These are phyloP conservation scores for Cutaneotrichosporon sp. DNA, from an alignment of 1,284 basidiomycete species.

Conservation along the genomic window DNA sequence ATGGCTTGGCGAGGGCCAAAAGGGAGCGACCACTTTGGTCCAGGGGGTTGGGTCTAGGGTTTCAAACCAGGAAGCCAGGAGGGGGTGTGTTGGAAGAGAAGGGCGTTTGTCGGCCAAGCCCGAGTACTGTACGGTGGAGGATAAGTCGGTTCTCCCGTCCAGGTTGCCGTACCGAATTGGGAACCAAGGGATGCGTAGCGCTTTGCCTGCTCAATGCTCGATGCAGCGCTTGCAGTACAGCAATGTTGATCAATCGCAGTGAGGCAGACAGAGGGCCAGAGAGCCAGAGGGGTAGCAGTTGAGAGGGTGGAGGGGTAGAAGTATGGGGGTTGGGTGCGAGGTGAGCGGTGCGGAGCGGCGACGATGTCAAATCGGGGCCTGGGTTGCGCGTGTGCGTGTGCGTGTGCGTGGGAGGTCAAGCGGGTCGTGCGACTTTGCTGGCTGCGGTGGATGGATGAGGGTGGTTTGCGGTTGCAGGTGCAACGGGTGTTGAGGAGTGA, in stretches of 20 bases:
- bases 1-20: neutral
- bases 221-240: neutral
- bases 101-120: constrained; percentile 2
- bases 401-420: neutral
- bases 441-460: too few relatives aligned
- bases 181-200: constrained; percentile 1
- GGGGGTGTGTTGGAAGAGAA: neutral
- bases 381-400: neutral
- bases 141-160: neutral
- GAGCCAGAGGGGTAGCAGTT: neutral
- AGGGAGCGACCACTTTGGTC: neutral
- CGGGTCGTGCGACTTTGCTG: neutral
- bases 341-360: neutral
- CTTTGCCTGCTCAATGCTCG: too few relatives aligned
- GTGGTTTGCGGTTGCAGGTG: neutral
- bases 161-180: neutral
- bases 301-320: neutral
- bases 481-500: neutral
- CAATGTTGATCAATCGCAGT: neutral
- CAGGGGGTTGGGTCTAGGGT: neutral
- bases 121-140: neutral
- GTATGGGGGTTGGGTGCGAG: neutral
- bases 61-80: neutral
- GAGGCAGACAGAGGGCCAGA: neutral
- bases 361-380: neutral